Conservation (phyloP, 179 eudicot genomes). For the Spinacia oleracea region DNA sequence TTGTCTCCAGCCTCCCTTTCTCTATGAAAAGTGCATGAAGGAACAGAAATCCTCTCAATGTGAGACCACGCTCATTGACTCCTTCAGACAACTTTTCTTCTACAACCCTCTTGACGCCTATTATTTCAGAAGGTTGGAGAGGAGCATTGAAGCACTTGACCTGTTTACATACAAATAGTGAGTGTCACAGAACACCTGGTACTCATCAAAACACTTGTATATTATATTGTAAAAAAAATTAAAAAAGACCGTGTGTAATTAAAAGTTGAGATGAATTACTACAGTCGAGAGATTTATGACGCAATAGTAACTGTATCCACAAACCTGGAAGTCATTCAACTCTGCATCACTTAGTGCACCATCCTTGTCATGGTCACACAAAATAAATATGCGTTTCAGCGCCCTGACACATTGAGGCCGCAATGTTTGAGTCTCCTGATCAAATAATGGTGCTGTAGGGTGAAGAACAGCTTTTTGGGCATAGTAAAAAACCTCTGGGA, state of each 20-base stretch:
- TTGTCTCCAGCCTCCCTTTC: slow-evolving; percentile 93
- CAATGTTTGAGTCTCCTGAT: slow-evolving; percentile 90
- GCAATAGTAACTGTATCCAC: not conserved
- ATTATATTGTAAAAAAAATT: not conserved
- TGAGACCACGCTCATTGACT: slow-evolving; percentile 80
- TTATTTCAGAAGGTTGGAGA: slow-evolving; percentile 87
- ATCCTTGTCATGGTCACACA: slow-evolving; percentile 92
- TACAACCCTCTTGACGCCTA: slow-evolving; percentile 93
- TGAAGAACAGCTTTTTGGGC: slow-evolving; percentile 97
- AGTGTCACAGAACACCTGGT: not conserved
- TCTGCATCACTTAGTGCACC: slow-evolving; percentile 95
- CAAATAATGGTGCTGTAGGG: slow-evolving; percentile 92
- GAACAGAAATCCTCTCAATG: slow-evolving; percentile 83
- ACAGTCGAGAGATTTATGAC: not conserved
- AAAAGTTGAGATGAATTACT: not conserved
- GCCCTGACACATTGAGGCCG: slow-evolving; percentile 93
- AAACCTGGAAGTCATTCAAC: slow-evolving; percentile 95
- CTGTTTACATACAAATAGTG: slow-evolving; percentile 41
- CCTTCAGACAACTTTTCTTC: slow-evolving; percentile 91
- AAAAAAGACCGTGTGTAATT: not conserved
- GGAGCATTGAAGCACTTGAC: slow-evolving; percentile 97
- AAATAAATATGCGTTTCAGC: slow-evolving; percentile 86
- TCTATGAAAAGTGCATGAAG: slow-evolving; percentile 94
- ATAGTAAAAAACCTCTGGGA: slow-evolving; percentile 94
- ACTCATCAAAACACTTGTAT: not conserved